These are phyloP conservation scores for Rosa persica DNA, from an alignment of 306 rosid species.

Conservation along the genomic window DNA sequence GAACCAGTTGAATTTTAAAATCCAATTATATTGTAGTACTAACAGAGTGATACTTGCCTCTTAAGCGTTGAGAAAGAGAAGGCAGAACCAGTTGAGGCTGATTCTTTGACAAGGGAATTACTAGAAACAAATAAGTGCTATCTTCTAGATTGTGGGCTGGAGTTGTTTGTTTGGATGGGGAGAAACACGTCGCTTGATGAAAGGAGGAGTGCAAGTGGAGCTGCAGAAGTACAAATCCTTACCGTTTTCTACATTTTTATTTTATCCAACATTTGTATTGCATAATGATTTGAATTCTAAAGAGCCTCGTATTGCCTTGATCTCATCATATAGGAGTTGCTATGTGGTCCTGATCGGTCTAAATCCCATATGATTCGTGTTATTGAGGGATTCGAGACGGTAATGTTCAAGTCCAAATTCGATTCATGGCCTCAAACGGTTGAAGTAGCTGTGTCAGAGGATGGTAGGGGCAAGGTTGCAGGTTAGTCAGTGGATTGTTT, in stretches of 20 bases:
- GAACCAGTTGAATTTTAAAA: conserved; percentile 18
- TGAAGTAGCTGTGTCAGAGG: conserved; percentile 67
- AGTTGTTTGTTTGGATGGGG: conserved; percentile 92
- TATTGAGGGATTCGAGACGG: conserved; percentile 96
- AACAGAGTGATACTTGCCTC: conserved; percentile 30
- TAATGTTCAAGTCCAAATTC: conserved; percentile 85
- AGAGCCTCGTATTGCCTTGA: conserved; percentile 26
- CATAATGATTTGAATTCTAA: conserved; percentile 26
- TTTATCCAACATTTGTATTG: conserved; percentile 24
- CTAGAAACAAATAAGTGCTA: conserved; percentile 79
- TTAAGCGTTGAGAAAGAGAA: conserved; percentile 74
- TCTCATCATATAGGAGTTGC: conserved; percentile 56
- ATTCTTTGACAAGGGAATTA: conserved; percentile 71
- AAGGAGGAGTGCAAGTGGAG: conserved; percentile 77
- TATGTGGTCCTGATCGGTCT: conserved; percentile 48
- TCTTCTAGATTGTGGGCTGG: conserved; percentile 80
- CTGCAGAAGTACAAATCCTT: conserved; percentile 68
- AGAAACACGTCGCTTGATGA: conserved; percentile 86
- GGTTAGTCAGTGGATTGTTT: conserved; percentile 58
- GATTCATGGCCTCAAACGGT: conserved; percentile 81
- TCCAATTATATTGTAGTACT: conserved; percentile 15
- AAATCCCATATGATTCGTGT: conserved; percentile 74
- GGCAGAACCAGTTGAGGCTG: conserved; percentile 62
- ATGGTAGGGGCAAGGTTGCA: conserved; percentile 99
- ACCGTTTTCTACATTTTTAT: background rate